A percentile compares a stretch with the other conserved stretches of the same genome.
Conservation (phyloP, 1,139 yeast species). For the Zygoascus sp. region DNA sequence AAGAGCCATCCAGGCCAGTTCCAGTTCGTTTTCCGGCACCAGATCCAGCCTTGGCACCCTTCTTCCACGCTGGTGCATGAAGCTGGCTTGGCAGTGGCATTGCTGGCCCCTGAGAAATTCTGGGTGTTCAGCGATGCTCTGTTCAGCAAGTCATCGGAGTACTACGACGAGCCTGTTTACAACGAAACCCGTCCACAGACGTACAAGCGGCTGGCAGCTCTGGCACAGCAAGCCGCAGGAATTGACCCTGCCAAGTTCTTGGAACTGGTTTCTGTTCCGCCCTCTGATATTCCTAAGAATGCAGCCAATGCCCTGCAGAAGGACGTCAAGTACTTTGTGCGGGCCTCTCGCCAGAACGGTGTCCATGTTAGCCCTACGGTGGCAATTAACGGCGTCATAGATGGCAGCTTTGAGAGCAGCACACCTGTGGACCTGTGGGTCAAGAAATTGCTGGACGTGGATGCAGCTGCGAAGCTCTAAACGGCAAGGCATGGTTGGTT, state of each 20-base stretch:
- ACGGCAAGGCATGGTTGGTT: background rate
- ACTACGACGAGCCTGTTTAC: slow-evolving; percentile 59
- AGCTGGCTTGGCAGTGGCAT: slow-evolving; percentile 64
- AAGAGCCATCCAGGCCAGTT: slow-evolving; percentile 47
- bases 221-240: slow-evolving; percentile 41
- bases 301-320: slow-evolving; percentile 54
- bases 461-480: slow-evolving; percentile 13
- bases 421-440: slow-evolving; percentile 31
- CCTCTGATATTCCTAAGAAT: slow-evolving; percentile 41
- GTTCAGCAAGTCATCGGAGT: slow-evolving; percentile 42
- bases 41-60: slow-evolving; percentile 86
- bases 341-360: slow-evolving; percentile 70
- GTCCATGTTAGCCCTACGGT: slow-evolving; percentile 87
- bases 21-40: slow-evolving; percentile 51
- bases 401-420: slow-evolving; percentile 40
- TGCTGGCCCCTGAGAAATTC: slow-evolving; percentile 53
- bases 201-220: slow-evolving; percentile 50
- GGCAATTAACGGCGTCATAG: slow-evolving; percentile 60
- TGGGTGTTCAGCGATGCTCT: slow-evolving; percentile 59
- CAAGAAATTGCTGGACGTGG: slow-evolving; percentile 24
- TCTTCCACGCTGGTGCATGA: slow-evolving; percentile 65
- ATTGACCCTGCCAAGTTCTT: slow-evolving; percentile 30
- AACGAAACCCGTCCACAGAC: slow-evolving; percentile 54
- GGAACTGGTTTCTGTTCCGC: slow-evolving; percentile 29
- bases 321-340: slow-evolving; percentile 70